Conservation (phyloP, 441 rosid genomes). For the Euphorbia celastroides region DNA sequence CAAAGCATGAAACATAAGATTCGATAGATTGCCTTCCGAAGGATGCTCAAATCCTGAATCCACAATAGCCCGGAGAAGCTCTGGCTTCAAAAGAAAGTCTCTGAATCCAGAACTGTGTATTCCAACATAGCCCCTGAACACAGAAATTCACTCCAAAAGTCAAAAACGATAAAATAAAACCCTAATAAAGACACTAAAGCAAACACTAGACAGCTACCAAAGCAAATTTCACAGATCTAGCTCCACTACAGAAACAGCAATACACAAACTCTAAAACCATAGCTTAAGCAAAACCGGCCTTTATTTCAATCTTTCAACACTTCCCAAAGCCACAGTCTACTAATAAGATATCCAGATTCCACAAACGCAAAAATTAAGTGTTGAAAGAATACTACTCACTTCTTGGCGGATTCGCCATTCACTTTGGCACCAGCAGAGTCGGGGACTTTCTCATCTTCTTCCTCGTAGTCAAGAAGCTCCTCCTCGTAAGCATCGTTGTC, state of each 20-base stretch:
- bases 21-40: slow-evolving; percentile 63
- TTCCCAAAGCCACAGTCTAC: too few species aligned
- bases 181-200: too few species aligned
- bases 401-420: slow-evolving; percentile 85
- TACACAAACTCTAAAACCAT: not conserved
- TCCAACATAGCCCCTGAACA: slow-evolving; percentile 81
- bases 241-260: not conserved
- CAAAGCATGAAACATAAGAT: not conserved
- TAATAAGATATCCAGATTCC: too few species aligned
- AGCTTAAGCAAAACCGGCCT: not conserved
- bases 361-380: too few species aligned
- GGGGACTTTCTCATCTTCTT: slow-evolving; percentile 82
- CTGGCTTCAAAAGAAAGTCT: slow-evolving; percentile 97
- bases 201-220: not conserved
- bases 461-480: slow-evolving; percentile 97
- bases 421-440: slow-evolving; percentile 68
- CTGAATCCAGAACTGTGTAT: slow-evolving; percentile 99
- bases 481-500: slow-evolving; percentile 98
- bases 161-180: too few species aligned
- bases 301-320: not conserved
- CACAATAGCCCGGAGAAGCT: slow-evolving; percentile 93
- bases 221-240: not conserved
- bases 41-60: slow-evolving; percentile 99
- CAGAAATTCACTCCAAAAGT: not conserved
- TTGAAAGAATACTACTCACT: slow-evolving; percentile 39